Evolutionary conservation across 179 eudicot genomes (phyloP).

Genomic region (Gypsophila paniculata): DNA sequence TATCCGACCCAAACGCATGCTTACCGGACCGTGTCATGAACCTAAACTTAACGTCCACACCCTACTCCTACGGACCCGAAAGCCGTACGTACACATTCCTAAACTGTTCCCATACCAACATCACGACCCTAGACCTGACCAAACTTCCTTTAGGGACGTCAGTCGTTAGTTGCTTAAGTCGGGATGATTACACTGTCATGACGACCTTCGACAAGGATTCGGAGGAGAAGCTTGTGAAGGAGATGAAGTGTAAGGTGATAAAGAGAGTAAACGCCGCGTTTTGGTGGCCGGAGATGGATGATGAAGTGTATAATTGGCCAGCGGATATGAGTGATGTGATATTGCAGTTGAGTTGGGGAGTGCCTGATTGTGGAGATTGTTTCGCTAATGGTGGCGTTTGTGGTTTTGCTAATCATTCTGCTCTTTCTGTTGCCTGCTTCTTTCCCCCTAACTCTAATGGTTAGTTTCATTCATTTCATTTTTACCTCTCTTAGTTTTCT

Average conservation of each 20-base stretch:
- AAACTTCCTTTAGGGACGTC: constrained; percentile 4
- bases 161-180: constrained; percentile 39
- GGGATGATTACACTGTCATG: constrained; percentile 31
- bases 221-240: constrained; percentile 16
- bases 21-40: constrained; percentile 28
- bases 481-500: no score
- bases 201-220: constrained; percentile 16
- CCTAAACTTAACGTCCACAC: constrained; percentile 24
- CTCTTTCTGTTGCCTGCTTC: constrained; percentile 34
- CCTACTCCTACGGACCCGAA: constrained; percentile 20
- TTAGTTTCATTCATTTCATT: neutral
- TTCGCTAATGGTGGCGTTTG: constrained; percentile 29
- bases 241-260: constrained; percentile 22
- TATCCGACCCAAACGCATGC: constrained; percentile 45
- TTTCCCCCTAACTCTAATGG: constrained; percentile 19
- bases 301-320: constrained; percentile 13
- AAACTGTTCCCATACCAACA: constrained; percentile 31
- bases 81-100: constrained; percentile 24
- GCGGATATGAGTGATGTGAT: constrained; percentile 29
- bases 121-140: neutral
- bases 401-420: constrained; percentile 32
- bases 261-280: constrained; percentile 24
- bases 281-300: constrained; percentile 25
- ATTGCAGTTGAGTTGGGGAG: constrained; percentile 35
- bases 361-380: constrained; percentile 39